Percentiles rank a stretch among this genome's conserved stretches.
Conservation (phyloP, 2,329 filamentous ascomycete species). For the Plectosphaerella cucumerina region DNA sequence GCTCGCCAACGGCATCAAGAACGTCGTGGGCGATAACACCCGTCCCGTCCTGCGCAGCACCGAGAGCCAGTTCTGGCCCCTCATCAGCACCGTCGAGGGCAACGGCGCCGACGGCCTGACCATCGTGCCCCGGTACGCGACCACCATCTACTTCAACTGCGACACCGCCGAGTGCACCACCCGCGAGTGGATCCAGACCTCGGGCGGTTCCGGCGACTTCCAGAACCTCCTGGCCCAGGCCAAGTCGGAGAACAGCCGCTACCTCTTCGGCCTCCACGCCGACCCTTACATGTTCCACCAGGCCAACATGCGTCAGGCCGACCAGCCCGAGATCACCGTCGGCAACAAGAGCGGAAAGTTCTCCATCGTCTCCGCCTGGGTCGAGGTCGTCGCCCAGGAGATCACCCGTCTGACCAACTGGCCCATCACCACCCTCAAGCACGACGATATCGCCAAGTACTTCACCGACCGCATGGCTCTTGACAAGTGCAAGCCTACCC, state of each 20-base stretch:
- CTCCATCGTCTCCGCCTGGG: conserved; percentile 54
- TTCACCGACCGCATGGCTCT: conserved; percentile 51
- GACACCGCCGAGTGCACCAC: conserved; percentile 51
- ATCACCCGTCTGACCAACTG: conserved; percentile 42
- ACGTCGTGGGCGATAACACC: conserved; percentile 61
- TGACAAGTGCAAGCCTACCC: conserved; percentile 44
- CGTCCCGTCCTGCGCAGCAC: conserved; percentile 48
- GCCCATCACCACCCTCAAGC: conserved; percentile 19
- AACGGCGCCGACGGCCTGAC: conserved; percentile 54
- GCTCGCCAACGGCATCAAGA: conserved; percentile 52
- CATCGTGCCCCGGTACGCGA: conserved; percentile 55
- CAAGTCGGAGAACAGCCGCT: conserved; percentile 47
- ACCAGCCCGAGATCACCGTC: conserved; percentile 40
- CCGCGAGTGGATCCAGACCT: conserved; percentile 59
- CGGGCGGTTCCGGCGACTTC: conserved; percentile 49
- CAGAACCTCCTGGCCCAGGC: conserved; percentile 46
- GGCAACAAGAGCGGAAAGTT: conserved; percentile 40
- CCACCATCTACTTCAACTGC: conserved; percentile 63
- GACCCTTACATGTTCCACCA: conserved; percentile 61
- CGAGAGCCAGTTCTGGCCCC: neutral
- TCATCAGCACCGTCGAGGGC: conserved; percentile 30
- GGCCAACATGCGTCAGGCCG: conserved; percentile 52
- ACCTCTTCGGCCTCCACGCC: conserved; percentile 51
- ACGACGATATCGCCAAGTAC: conserved; percentile 43
- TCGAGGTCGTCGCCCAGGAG: conserved; percentile 50